These are phyloP conservation scores for Calamus simplicifolius DNA, from an alignment of 176 grass and related monocot genomes.

Conservation along the genomic window DNA sequence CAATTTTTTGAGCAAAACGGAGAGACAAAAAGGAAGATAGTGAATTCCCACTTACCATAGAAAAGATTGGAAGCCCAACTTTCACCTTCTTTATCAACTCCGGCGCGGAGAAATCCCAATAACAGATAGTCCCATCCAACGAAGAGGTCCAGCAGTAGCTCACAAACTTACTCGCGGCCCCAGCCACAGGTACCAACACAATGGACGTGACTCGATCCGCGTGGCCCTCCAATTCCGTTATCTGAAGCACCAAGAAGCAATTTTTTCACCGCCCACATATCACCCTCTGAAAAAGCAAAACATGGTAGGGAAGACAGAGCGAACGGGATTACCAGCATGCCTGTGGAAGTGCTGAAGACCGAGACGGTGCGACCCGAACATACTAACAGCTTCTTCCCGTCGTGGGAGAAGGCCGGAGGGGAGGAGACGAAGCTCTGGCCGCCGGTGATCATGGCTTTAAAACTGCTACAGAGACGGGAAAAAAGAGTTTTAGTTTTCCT, in stretches of 20 bases:
- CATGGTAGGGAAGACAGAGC: not conserved
- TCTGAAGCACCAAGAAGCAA: constrained; percentile 17
- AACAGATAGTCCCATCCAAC: constrained; percentile 65
- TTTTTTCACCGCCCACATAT: not conserved
- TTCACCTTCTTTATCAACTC: constrained; percentile 67
- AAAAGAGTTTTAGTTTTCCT: too few relatives aligned
- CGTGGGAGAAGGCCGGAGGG: constrained; percentile 72
- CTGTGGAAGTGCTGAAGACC: constrained; percentile 66
- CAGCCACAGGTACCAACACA: constrained; percentile 27
- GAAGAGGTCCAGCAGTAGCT: constrained; percentile 81
- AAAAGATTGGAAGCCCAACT: constrained; percentile 58
- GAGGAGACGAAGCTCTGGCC: constrained; percentile 75
- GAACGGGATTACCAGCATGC: constrained; percentile 43
- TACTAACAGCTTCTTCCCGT: constrained; percentile 53
- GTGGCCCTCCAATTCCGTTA: constrained; percentile 86
- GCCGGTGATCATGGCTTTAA: constrained; percentile 59
- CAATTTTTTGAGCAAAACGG: too few relatives aligned
- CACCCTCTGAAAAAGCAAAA: not conserved
- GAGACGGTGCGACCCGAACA: constrained; percentile 74
- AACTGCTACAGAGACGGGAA: too few relatives aligned
- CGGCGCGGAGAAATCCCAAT: constrained; percentile 50
- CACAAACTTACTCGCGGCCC: constrained; percentile 29
- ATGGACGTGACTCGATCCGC: constrained; percentile 63
- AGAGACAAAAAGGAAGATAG: not conserved
- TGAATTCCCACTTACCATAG: constrained; percentile 44